Evolutionary conservation across 2,329 filamentous ascomycete genomes (phyloP).

Genomic region (Fusarium tupiense): DNA sequence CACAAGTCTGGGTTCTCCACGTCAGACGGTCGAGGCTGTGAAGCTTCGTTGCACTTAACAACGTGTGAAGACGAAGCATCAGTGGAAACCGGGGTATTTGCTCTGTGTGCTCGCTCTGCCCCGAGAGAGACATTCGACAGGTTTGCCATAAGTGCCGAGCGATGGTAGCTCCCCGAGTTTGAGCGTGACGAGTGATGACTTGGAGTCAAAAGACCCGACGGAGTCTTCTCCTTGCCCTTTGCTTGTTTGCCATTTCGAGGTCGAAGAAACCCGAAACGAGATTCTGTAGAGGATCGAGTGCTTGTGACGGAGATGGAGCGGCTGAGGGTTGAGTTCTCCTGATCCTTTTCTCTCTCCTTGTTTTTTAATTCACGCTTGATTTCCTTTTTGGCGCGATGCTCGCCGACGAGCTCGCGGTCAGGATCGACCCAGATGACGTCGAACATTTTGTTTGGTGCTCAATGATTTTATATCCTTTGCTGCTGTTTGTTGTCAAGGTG

Average conservation of each 20-base stretch:
- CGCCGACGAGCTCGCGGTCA: conserved; percentile 61
- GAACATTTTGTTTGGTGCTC: conserved; percentile 57
- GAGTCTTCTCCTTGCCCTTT: conserved; percentile 28
- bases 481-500: neutral
- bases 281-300: conserved; percentile 53
- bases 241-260: conserved; percentile 46
- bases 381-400: conserved; percentile 62
- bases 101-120: neutral
- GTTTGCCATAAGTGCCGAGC: conserved; percentile 29
- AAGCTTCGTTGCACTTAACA: conserved; percentile 21
- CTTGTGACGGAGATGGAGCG: conserved; percentile 56
- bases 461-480: neutral
- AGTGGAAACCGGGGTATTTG: neutral
- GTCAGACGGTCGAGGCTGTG: conserved; percentile 3
- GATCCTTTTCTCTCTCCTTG: conserved; percentile 30
- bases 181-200: conserved; percentile 42
- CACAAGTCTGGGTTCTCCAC: conserved; percentile 17
- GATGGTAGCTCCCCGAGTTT: conserved; percentile 37
- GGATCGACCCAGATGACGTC: conserved; percentile 69
- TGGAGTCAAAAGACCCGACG: conserved; percentile 41
- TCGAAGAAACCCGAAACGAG: conserved; percentile 57
- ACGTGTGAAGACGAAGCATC: conserved; percentile 24
- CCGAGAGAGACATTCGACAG: conserved; percentile 29
- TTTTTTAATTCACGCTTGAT: conserved; percentile 46
- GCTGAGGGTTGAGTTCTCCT: conserved; percentile 37